Evolutionary conservation across 2,329 filamentous ascomycete genomes (phyloP).

Genomic region (Sporothrix dimorphospora): DNA sequence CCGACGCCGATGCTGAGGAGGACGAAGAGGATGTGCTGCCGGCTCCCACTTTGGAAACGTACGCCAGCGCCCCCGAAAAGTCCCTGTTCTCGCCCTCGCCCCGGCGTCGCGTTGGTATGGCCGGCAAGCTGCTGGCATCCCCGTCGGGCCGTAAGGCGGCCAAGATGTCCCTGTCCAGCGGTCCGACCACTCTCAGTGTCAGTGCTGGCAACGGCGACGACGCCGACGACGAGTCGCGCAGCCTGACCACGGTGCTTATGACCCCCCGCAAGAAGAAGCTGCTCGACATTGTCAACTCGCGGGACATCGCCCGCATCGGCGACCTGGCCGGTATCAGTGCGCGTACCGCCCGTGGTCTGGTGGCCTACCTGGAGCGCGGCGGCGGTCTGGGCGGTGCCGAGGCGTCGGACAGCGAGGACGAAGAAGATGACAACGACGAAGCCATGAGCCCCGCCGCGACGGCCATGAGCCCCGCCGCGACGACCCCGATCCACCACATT

Average conservation of each 20-base stretch:
- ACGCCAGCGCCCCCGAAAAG: slow-evolving; percentile 37
- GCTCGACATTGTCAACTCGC: slow-evolving; percentile 73
- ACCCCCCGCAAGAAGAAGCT: slow-evolving; percentile 63
- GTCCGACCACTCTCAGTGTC: neutral
- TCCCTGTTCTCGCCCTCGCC: neutral
- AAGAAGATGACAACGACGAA: slow-evolving; percentile 28
- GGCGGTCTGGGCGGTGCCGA: slow-evolving; percentile 42
- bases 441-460: neutral
- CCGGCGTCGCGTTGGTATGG: slow-evolving; percentile 10
- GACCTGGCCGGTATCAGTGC: slow-evolving; percentile 70
- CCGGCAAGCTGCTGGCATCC: neutral
- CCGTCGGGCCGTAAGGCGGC: slow-evolving; percentile 30
- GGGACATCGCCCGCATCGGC: slow-evolving; percentile 67
- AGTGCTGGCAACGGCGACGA: neutral
- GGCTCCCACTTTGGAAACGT: slow-evolving; percentile 35
- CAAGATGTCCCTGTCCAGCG: slow-evolving; percentile 38
- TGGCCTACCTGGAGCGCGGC: slow-evolving; percentile 56
- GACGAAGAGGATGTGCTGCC: slow-evolving; percentile 48
- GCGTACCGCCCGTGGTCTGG: slow-evolving; percentile 68
- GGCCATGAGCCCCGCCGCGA: neutral
- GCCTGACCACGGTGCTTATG: slow-evolving; percentile 34
- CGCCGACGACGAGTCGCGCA: slow-evolving; percentile 27
- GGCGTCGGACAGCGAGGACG: slow-evolving; percentile 37
- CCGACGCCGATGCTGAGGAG: slow-evolving; percentile 48
- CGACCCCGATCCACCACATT: slow-evolving; percentile 41